These are phyloP conservation scores for Cystobasidium tubakii DNA, from an alignment of 768 basidiomycete species.

Conservation along the genomic window DNA sequence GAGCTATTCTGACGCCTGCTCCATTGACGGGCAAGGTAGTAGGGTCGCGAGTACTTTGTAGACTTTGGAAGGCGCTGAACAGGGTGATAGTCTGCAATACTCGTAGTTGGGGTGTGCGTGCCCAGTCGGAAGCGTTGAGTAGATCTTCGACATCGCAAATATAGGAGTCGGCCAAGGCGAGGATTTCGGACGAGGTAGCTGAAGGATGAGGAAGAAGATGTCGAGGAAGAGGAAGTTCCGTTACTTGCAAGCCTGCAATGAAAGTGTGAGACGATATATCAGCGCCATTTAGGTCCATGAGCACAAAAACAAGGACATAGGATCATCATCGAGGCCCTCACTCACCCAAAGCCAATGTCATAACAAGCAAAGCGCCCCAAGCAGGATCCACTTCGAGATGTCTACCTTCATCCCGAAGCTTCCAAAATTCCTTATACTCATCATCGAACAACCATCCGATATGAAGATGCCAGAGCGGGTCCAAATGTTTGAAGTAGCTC, in stretches of 20 bases:
- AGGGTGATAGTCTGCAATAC: conserved; percentile 9
- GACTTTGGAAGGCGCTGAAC: conserved; percentile 3
- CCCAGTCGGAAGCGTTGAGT: conserved; percentile 5
- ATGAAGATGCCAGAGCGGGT: conserved; percentile 16
- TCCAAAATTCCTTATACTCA: conserved; percentile 25
- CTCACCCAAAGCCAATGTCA: conserved; percentile 23
- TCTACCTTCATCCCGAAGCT: background rate
- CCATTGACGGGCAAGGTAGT: conserved; percentile 11
- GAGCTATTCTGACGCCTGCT: conserved; percentile 24
- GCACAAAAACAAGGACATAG: too few relatives aligned
- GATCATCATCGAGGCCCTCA: background rate
- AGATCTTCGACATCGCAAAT: conserved; percentile 20
- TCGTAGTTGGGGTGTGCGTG: conserved; percentile 15
- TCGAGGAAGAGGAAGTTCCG: conserved; percentile 7
- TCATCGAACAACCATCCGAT: conserved; percentile 15
- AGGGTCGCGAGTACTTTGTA: conserved; percentile 1
- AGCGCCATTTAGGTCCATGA: too few relatives aligned
- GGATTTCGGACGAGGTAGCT: background rate
- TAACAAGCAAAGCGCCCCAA: conserved; percentile 2
- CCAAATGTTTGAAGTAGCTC: conserved; percentile 8
- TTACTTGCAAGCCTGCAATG: conserved; percentile 6
- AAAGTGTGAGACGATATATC: background rate
- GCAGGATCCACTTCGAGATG: conserved; percentile 20
- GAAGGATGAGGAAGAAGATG: background rate
- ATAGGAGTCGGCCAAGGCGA: background rate